Conservation (phyloP, 208 protist genomes). For the Wallacemonas sp. region DNA sequence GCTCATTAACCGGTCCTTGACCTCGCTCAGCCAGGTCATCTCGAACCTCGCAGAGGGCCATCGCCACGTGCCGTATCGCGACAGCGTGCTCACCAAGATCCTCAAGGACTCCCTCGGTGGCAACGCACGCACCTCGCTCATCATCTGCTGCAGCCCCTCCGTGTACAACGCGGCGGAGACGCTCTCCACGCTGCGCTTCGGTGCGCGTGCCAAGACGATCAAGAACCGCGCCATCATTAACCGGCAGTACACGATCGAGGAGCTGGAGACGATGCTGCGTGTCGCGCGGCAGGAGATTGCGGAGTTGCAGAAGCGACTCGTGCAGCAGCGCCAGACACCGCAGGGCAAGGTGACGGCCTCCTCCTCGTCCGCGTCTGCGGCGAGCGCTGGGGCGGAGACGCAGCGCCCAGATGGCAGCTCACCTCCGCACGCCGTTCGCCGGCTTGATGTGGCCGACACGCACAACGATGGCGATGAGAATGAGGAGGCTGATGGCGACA, state of each 20-base stretch:
- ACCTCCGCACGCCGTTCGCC: constrained; percentile 3
- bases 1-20: constrained; percentile 92
- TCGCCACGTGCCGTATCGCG: constrained; percentile 82
- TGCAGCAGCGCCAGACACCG: constrained; percentile 19
- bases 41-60: constrained; percentile 68
- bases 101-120: constrained; percentile 90
- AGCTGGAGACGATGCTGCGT: constrained; percentile 76
- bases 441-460: not conserved
- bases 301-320: constrained; percentile 26
- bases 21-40: constrained; percentile 87
- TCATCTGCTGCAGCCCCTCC: constrained; percentile 87
- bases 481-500: not conserved
- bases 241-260: constrained; percentile 63
- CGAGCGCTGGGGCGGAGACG: not conserved
- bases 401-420: not conserved
- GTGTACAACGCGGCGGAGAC: constrained; percentile 84
- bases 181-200: constrained; percentile 89
- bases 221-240: constrained; percentile 85
- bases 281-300: constrained; percentile 69
- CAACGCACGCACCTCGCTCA: constrained; percentile 88
- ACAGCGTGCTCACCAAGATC: constrained; percentile 88
- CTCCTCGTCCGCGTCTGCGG: not conserved
- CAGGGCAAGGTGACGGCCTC: not conserved
- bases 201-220: constrained; percentile 82
- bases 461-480: not conserved